phyloP scores from a whole-genome alignment of 176 grass and related monocot species.

The Oryza nivara region DNA sequence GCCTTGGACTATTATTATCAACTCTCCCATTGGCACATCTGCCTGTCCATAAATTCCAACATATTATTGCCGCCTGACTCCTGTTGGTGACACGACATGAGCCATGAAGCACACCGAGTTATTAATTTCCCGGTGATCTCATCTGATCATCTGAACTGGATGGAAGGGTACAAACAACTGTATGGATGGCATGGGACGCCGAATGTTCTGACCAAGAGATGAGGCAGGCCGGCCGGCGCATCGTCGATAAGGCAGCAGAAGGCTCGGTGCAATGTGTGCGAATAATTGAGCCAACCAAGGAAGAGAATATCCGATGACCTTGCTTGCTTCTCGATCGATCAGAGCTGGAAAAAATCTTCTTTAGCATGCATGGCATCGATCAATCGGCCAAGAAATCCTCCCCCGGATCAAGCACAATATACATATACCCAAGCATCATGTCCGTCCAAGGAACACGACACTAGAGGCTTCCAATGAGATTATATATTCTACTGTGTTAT shows the following conservation, averaged over 20 bases:
- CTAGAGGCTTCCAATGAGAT: conserved; percentile 28
- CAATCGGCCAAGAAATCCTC: conserved; percentile 31
- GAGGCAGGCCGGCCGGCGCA: background rate
- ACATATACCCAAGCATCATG: no score
- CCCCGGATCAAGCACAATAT: background rate
- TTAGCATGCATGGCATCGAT: background rate
- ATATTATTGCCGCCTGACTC: background rate
- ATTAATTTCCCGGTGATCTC: background rate
- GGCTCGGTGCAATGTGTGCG: background rate
- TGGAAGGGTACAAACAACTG: background rate
- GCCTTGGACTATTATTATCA: background rate
- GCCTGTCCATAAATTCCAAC: background rate
- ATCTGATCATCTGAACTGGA: background rate
- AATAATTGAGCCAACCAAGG: conserved; percentile 27
- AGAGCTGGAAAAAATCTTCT: background rate
- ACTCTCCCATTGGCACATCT: background rate
- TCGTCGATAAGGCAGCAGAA: background rate
- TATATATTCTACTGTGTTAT: background rate
- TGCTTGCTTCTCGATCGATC: background rate
- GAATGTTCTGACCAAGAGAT: background rate
- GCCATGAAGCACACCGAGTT: background rate
- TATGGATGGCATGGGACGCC: background rate
- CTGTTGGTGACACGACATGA: background rate
- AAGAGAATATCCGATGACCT: conserved; percentile 23
- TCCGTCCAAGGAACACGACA: conserved; percentile 23